Conservation (phyloP, 2,329 filamentous ascomycete species). For the Trichoderma sp. region DNA sequence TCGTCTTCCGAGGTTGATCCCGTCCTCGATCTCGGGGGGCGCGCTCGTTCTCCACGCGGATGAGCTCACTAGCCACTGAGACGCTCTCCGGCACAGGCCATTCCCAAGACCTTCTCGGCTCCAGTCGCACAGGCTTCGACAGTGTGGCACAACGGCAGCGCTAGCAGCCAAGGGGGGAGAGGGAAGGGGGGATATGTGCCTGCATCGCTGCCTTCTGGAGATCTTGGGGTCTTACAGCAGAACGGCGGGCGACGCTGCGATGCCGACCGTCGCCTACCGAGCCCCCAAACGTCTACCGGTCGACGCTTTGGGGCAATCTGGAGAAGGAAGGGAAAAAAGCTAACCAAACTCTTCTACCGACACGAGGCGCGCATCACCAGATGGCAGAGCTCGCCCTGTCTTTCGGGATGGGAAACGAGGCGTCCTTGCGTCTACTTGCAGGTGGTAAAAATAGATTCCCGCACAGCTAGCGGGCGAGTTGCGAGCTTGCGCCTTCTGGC, state of each 20-base stretch:
- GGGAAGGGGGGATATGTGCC: too few species aligned
- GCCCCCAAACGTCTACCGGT: neutral
- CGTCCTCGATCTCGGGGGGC: conserved; percentile 3
- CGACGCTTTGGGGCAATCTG: neutral
- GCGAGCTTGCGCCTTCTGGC: neutral
- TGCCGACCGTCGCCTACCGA: neutral
- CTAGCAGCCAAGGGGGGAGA: conserved; percentile 2
- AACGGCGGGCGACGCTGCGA: neutral
- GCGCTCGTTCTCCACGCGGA: neutral
- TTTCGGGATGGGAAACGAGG: neutral
- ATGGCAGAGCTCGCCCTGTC: neutral
- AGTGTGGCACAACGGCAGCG: neutral
- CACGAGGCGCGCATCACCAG: neutral
- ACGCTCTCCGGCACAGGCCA: neutral
- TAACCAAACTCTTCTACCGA: conserved; percentile 2
- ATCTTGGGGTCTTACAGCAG: conserved; percentile 3
- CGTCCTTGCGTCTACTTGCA: neutral
- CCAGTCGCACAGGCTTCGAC: neutral
- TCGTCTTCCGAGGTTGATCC: neutral
- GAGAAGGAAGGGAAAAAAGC: too few species aligned
- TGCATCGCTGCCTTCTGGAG: neutral
- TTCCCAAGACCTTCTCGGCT: neutral
- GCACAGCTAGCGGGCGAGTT: neutral
- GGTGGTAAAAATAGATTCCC: neutral
- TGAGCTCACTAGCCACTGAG: neutral